A percentile compares a stretch with the other conserved stretches of the same genome.
Conservation (phyloP, 805 yeast species). For the Zygosaccharomyces rouxii region DNA sequence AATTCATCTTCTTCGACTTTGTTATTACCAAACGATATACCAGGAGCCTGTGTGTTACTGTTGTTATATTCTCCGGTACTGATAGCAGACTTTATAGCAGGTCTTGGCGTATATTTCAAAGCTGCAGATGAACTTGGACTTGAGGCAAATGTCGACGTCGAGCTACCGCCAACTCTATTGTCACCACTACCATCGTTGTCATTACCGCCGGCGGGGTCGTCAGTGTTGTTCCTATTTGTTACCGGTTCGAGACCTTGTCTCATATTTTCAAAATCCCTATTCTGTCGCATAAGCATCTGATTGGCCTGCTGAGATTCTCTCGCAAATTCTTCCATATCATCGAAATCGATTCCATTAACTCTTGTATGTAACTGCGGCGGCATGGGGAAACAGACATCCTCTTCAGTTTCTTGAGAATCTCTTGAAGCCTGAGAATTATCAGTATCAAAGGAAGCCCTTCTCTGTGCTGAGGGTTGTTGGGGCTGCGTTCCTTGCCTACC, state of each 20-base stretch:
- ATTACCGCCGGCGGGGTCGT: conserved; percentile 2
- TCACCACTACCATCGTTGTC: conserved; percentile 7
- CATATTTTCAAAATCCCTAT: conserved; percentile 1
- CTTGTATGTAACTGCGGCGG: conserved; percentile 53
- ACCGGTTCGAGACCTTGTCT: conserved; percentile 1
- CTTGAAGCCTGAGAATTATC: conserved; percentile 74
- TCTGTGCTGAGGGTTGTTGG: not conserved
- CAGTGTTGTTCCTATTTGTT: not conserved
- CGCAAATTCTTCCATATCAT: conserved; percentile 80
- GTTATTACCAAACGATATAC: conserved; percentile 40
- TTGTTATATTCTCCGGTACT: not conserved
- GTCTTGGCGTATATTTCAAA: conserved; percentile 55
- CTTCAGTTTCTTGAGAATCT: conserved; percentile 87
- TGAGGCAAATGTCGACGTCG: conserved; percentile 35
- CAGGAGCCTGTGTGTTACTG: conserved; percentile 15
- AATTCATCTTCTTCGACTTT: conserved; percentile 32
- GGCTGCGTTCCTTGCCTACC: conserved; percentile 5
- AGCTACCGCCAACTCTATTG: conserved; percentile 7
- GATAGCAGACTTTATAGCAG: not conserved
- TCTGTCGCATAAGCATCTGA: conserved; percentile 30
- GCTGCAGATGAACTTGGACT: conserved; percentile 47
- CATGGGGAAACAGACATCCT: conserved; percentile 97
- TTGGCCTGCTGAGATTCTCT: conserved; percentile 53
- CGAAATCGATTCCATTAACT: conserved; percentile 81
- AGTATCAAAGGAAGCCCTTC: conserved; percentile 43